phyloP scores from a whole-genome alignment of 2,329 filamentous ascomycete genomes.

The Pseudocercospora cruenta region DNA sequence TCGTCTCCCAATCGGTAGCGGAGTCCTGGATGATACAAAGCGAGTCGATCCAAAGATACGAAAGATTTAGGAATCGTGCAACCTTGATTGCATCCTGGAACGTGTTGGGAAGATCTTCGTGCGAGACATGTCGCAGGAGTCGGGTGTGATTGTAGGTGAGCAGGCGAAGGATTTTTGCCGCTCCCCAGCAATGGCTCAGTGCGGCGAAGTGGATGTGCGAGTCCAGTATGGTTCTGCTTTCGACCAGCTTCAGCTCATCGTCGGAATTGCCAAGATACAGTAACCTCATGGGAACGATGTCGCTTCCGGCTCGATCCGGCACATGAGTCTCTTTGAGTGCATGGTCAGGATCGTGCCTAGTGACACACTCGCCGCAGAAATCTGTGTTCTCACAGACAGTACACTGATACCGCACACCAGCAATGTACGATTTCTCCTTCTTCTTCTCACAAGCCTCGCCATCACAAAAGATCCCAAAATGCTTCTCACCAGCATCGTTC shows the following conservation, averaged over 20 bases:
- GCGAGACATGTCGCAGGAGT: neutral
- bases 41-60: slow-evolving; percentile 9
- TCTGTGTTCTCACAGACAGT: neutral
- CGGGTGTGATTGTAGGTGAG: neutral
- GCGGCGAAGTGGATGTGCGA: neutral
- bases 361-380: neutral
- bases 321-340: neutral
- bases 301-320: neutral
- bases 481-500: neutral
- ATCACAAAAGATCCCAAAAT: neutral
- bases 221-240: neutral
- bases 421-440: neutral
- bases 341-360: neutral
- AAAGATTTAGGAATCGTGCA: neutral
- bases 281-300: neutral
- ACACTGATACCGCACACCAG: neutral
- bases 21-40: slow-evolving; percentile 14
- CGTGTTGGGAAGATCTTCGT: neutral
- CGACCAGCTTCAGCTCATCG: neutral
- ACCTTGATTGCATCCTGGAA: neutral
- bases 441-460: neutral
- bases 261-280: neutral
- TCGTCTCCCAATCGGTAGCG: slow-evolving; percentile 18
- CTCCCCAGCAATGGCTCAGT: neutral
- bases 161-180: neutral